A percentile compares a stretch with the other conserved stretches of the same genome.
These are phyloP conservation scores for Verticillium tricorpus DNA, from an alignment of 2,329 filamentous ascomycete species.

Conservation along the genomic window DNA sequence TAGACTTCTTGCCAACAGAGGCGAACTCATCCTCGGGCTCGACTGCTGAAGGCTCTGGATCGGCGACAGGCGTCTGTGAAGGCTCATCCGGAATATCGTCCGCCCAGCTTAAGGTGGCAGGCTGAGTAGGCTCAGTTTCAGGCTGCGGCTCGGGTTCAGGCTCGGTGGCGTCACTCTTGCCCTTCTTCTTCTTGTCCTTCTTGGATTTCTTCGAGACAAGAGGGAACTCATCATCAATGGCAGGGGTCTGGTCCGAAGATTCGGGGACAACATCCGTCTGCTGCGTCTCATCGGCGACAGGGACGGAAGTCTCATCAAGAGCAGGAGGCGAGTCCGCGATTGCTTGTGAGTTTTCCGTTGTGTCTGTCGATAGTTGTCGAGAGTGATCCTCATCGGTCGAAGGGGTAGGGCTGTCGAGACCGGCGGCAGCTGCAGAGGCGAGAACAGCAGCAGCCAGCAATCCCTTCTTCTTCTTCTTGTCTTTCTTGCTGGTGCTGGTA, in stretches of 20 bases:
- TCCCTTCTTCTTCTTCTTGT: conserved; percentile 10
- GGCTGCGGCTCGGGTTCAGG: conserved; percentile 2
- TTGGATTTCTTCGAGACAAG: conserved; percentile 7
- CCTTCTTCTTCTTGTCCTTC: conserved; percentile 12
- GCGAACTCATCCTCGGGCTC: conserved; percentile 13
- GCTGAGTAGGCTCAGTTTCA: not conserved
- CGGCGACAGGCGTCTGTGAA: conserved; percentile 16
- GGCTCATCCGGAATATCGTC: conserved; percentile 18
- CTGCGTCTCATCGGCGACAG: not conserved
- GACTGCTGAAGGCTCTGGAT: not conserved
- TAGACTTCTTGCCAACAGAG: conserved; percentile 21
- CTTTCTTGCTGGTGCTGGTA: conserved; percentile 4
- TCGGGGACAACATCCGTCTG: not conserved
- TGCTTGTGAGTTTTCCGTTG: not conserved
- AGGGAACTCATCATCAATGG: conserved; percentile 14
- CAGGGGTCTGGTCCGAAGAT: not conserved
- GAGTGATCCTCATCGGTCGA: not conserved
- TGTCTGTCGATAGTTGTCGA: not conserved
- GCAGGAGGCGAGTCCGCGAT: not conserved
- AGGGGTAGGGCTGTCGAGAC: not conserved
- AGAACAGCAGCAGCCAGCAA: conserved; percentile 3
- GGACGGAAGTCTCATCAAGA: not conserved
- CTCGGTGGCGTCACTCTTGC: conserved; percentile 16
- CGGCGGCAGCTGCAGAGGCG: not conserved
- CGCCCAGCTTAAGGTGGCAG: conserved; percentile 8